Evolutionary conservation across 2,329 filamentous ascomycete genomes (phyloP).

Genomic region (Xylariaceae sp.): DNA sequence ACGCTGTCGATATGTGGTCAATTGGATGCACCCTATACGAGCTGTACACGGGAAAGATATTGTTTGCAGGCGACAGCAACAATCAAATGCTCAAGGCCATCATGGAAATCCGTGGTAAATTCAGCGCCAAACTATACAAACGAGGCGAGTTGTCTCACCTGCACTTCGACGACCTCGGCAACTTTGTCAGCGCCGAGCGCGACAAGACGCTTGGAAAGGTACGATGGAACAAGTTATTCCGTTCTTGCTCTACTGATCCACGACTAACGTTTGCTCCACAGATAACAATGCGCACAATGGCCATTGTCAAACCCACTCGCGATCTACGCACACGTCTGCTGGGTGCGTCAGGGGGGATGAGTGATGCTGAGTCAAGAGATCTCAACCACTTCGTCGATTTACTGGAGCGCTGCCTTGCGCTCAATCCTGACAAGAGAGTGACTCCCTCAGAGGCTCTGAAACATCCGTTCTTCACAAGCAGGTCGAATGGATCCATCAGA

Average conservation of each 20-base stretch:
- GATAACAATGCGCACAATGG: constrained; percentile 64
- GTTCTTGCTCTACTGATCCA: constrained; percentile 1
- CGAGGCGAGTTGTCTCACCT: constrained; percentile 70
- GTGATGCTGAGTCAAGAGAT: constrained; percentile 70
- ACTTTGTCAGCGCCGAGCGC: constrained; percentile 79
- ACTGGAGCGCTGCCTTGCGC: constrained; percentile 78
- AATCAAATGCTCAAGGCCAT: constrained; percentile 97
- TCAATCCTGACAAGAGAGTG: constrained; percentile 91
- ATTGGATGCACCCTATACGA: constrained; percentile 97
- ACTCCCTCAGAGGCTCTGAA: constrained; percentile 81
- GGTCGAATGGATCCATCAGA: constrained; percentile 14
- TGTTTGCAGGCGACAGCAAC: constrained; percentile 93
- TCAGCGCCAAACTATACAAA: constrained; percentile 83
- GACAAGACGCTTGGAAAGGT: constrained; percentile 86
- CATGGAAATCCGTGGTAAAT: constrained; percentile 91
- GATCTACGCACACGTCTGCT: constrained; percentile 79
- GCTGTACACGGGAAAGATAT: constrained; percentile 93
- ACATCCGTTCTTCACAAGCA: constrained; percentile 75
- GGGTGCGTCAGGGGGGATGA: constrained; percentile 69
- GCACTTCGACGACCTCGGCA: constrained; percentile 81
- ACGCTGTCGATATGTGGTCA: constrained; percentile 94
- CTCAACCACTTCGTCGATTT: constrained; percentile 81
- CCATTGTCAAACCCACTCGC: constrained; percentile 69
- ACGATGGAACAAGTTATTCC: constrained; percentile 15
- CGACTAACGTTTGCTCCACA: constrained; percentile 31